These are phyloP conservation scores for Ballota nigra DNA, from an alignment of 257 asterid species.

Conservation along the genomic window DNA sequence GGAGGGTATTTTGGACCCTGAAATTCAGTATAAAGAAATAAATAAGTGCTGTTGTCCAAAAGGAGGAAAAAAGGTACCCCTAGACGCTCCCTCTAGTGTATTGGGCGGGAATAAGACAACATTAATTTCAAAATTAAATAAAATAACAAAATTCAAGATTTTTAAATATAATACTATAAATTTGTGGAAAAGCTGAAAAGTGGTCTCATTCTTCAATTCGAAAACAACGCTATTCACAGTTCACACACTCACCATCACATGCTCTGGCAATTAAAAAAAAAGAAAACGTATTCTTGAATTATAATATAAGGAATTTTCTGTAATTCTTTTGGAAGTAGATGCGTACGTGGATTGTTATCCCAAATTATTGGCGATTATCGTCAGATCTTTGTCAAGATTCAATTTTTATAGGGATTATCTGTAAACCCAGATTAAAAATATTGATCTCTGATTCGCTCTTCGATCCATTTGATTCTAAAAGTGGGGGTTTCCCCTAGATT, in stretches of 20 bases:
- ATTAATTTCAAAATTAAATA: slow-evolving; percentile 30
- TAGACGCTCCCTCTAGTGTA: slow-evolving; percentile 22
- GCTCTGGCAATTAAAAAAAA: slow-evolving; percentile 32
- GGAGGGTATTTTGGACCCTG: background rate
- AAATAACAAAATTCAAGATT: slow-evolving; percentile 9
- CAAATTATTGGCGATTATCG: slow-evolving; percentile 17
- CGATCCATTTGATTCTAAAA: background rate
- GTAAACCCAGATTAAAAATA: slow-evolving; percentile 18
- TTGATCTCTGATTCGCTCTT: background rate
- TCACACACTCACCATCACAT: slow-evolving; percentile 32
- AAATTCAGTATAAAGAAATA: background rate
- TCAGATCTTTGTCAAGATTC: slow-evolving; percentile 39
- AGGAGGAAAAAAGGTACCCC: background rate
- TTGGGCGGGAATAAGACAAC: slow-evolving; percentile 47
- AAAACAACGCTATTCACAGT: background rate
- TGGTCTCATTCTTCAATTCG: slow-evolving; percentile 20
- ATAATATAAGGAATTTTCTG: background rate
- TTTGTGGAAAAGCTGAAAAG: slow-evolving; percentile 23
- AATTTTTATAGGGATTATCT: slow-evolving; percentile 18
- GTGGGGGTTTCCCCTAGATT: background rate
- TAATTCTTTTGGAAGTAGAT: slow-evolving; percentile 3
- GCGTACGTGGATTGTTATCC: slow-evolving; percentile 11
- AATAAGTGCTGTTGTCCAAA: too few relatives aligned
- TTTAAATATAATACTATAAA: background rate
- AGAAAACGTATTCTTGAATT: background rate